Percentiles rank a stretch among this genome's conserved stretches.
phyloP scores from a whole-genome alignment of 257 asterid species.

The Solanum tacnaense region DNA sequence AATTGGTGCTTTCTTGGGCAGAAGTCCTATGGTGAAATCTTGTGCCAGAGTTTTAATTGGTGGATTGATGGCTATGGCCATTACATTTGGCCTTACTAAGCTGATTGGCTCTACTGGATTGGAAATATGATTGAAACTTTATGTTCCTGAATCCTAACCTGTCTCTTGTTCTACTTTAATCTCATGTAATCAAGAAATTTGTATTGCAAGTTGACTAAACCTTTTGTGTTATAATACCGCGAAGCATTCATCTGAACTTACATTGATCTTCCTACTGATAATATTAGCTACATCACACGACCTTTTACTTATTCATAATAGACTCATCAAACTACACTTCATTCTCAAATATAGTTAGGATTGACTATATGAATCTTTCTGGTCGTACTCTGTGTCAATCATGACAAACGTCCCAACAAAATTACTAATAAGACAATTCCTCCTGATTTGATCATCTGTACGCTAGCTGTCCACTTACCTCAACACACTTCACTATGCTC shows the following conservation, averaged over 20 bases:
- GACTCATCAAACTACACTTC: not conserved
- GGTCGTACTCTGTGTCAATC: not conserved
- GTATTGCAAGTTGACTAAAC: not conserved
- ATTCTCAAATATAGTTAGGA: not conserved
- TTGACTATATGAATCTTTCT: not conserved
- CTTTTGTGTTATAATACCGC: not conserved
- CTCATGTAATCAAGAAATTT: not conserved
- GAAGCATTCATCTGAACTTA: not conserved
- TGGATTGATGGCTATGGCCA: conserved; percentile 74
- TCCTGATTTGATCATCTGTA: not conserved
- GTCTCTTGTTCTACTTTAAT: not conserved
- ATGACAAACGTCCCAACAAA: not conserved
- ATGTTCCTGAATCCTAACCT: not conserved
- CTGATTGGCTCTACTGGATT: conserved; percentile 34
- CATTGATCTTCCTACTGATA: not conserved
- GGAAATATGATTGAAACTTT: conserved; percentile 14
- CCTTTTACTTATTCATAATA: not conserved
- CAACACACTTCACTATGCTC: not conserved
- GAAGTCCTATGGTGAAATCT: conserved; percentile 26
- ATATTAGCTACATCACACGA: not conserved
- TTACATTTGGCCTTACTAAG: conserved; percentile 59
- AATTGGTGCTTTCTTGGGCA: conserved; percentile 48
- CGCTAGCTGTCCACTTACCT: not conserved
- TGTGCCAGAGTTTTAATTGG: conserved; percentile 49
- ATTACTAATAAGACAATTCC: not conserved